Percentiles rank a stretch among this genome's conserved stretches.
phyloP scores from a whole-genome alignment of 257 asterid genomes.

The Haberlea rhodopensis region DNA sequence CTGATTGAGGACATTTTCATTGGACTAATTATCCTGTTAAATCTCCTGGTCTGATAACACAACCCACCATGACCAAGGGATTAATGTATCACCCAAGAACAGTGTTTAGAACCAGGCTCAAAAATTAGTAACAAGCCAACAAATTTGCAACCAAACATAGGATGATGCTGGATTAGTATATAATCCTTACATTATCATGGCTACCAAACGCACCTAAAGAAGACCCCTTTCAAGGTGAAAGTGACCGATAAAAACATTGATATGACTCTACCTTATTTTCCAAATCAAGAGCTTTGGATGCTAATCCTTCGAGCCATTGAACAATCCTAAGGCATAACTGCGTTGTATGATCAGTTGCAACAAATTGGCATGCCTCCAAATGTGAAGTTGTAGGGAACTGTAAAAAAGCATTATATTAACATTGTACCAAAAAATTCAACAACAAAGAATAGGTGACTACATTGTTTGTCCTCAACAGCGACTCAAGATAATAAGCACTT shows the following conservation, averaged over 20 bases:
- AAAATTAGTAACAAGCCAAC: no score
- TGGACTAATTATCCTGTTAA: no score
- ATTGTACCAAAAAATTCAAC: slow-evolving; percentile 1
- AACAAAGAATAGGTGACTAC: slow-evolving; percentile 24
- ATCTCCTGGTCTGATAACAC: no score
- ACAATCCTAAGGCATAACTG: slow-evolving; percentile 90
- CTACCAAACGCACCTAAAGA: background rate
- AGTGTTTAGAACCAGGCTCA: no score
- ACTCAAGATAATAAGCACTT: slow-evolving; percentile 15
- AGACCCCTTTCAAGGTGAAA: slow-evolving; percentile 18
- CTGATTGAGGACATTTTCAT: no score
- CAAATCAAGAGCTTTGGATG: slow-evolving; percentile 92
- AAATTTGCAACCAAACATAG: no score
- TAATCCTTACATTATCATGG: no score
- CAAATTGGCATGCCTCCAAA: slow-evolving; percentile 88
- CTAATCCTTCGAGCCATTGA: slow-evolving; percentile 97
- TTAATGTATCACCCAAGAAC: no score
- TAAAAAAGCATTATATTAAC: slow-evolving; percentile 30
- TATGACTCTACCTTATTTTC: slow-evolving; percentile 64
- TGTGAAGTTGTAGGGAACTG: slow-evolving; percentile 95
- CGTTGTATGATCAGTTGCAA: slow-evolving; percentile 63
- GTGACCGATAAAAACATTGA: slow-evolving; percentile 18
- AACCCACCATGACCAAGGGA: no score
- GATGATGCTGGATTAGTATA: no score
- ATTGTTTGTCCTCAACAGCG: background rate